Conservation (phyloP, 306 rosid genomes). For the Quercus glauca region DNA sequence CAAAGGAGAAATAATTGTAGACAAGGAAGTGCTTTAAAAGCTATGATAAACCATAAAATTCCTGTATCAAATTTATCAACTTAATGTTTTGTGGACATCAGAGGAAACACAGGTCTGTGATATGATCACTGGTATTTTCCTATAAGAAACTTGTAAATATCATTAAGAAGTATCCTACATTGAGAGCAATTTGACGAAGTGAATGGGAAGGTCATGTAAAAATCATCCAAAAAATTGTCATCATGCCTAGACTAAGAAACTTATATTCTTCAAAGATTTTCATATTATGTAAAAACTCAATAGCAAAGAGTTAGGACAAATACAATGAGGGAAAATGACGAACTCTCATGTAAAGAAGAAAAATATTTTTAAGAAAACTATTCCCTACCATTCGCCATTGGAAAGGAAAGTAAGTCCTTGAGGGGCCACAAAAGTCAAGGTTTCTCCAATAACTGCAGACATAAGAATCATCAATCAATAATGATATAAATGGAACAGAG, state of each 20-base stretch:
- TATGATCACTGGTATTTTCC: no score
- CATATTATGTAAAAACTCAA: background rate
- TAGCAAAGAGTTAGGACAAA: background rate
- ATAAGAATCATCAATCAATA: conserved; percentile 21
- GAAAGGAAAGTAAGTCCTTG: conserved; percentile 55
- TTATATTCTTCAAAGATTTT: background rate
- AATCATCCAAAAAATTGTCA: background rate
- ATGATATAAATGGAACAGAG: background rate
- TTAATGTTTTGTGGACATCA: background rate
- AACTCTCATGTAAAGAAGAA: background rate
- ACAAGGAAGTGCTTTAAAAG: background rate
- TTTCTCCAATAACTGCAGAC: conserved; percentile 88
- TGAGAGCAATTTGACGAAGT: background rate
- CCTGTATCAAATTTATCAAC: background rate
- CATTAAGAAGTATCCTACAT: background rate
- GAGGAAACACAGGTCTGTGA: background rate
- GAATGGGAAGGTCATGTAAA: background rate
- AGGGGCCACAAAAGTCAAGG: conserved; percentile 65
- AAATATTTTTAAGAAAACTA: background rate
- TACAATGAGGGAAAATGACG: background rate
- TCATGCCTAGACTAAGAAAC: background rate
- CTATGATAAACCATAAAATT: background rate
- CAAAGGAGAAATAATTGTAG: conserved; percentile 9
- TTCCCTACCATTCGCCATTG: conserved; percentile 92
- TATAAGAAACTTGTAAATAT: background rate